Base-by-base conservation (phyloP, 2,329 filamentous ascomycete species). In the Fusarium sp. region DNA sequence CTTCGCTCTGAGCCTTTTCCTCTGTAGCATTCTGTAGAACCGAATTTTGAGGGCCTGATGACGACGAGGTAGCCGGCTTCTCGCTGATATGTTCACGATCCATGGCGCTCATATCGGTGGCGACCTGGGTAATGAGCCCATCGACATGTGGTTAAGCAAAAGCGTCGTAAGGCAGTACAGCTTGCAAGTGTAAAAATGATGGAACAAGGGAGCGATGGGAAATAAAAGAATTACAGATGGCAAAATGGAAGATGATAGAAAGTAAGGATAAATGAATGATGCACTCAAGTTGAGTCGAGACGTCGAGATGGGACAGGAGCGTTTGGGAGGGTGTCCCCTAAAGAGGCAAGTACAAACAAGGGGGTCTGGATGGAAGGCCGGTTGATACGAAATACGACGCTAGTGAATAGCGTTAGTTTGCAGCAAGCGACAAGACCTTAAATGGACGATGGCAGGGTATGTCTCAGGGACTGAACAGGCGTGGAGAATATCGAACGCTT, bases 1-100 rank as follows among this genome's bases (percentile, higher is more conserved):
- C 76, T 65, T 84, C 80, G 5, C 71, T 67, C 2, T 78, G 78
- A 31, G 78, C 67, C 60, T 81, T 78, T 18, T 85, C 80, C 69
- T 80, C 62, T 37, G 52, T 70, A 16, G 57, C 31, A 48, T 65
- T 41, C 5, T 72, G 37, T 29, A 45, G 54, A 18, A 60, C 48
- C 48, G 59, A 27, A 29, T 43, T 57, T 37, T 65, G 59, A 39
- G 69, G 63, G 14, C 31, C 41, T 5, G 66, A 56, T 10, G 73
- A 65, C 6, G 71, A 67, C 37, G 76, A 41, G 8, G 22, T 41
- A n/a, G 41, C 39, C 9, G 70, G 61, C 56, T 78, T 76, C 62
- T 77, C 66, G 29, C 41, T 57, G 24, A 64, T 43, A 41, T 37
- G 39, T 41, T 69, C 69, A 54, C 73, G 67, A 41, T 75, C 65